Conservation (phyloP, 2,329 filamentous ascomycete genomes). For the Sporothrix protearum region DNA sequence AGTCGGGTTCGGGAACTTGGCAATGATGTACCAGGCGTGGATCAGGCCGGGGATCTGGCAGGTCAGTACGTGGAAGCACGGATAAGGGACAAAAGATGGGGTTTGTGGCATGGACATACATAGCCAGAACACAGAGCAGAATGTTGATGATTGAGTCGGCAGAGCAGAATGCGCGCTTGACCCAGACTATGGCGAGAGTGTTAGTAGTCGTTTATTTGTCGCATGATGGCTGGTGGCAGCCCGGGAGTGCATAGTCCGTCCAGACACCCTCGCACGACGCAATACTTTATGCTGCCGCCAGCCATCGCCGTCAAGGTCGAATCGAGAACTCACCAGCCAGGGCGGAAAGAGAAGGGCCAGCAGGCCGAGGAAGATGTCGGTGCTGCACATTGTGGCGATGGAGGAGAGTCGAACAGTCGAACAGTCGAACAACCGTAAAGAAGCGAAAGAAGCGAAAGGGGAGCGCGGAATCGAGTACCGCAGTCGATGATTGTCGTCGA, state of each 20-base stretch:
- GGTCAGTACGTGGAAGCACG: too few species aligned
- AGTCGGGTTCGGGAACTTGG: constrained; percentile 71
- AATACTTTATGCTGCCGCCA: not conserved
- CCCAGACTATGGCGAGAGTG: constrained; percentile 68
- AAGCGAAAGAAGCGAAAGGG: not conserved
- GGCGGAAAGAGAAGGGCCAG: constrained; percentile 64
- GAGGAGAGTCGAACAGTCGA: not conserved
- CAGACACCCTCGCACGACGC: not conserved
- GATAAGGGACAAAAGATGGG: not conserved
- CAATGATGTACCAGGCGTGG: constrained; percentile 98
- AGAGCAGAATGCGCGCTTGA: constrained; percentile 89
- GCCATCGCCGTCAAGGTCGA: not conserved
- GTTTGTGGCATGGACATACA: constrained; percentile 37
- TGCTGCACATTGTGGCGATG: constrained; percentile 50
- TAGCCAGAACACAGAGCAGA: constrained; percentile 74
- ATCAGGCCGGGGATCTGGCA: constrained; percentile 75
- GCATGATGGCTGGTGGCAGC: not conserved
- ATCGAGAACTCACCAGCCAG: constrained; percentile 53
- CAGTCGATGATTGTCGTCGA: not conserved
- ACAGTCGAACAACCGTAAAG: too few species aligned
- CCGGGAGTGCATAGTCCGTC: not conserved
- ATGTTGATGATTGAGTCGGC: constrained; percentile 94
- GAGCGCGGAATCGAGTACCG: not conserved
- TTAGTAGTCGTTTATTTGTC: constrained; percentile 33
- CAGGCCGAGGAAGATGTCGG: constrained; percentile 61